These are phyloP conservation scores for Rhizopogon salebrosus DNA, from an alignment of 768 basidiomycete genomes.

Conservation along the genomic window DNA sequence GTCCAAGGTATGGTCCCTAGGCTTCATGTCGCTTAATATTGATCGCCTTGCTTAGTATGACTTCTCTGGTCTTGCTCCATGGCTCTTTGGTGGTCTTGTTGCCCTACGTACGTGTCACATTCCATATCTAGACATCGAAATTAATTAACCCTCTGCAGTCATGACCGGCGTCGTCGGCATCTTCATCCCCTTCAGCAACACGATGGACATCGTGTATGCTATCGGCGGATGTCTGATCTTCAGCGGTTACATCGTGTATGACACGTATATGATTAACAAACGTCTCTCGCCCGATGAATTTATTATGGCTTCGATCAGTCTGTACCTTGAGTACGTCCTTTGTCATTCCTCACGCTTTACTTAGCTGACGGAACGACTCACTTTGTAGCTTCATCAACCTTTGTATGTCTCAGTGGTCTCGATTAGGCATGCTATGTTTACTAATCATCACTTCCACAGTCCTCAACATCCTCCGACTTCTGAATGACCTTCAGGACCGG, in stretches of 20 bases:
- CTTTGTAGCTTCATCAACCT: conserved; percentile 74
- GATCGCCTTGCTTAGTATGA: conserved; percentile 58
- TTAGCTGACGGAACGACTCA: conserved; percentile 13
- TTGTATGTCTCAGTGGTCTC: conserved; percentile 44
- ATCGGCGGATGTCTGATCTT: conserved; percentile 77
- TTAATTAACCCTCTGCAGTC: conserved; percentile 33
- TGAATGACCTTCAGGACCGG: conserved; percentile 53
- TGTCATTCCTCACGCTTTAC: background rate
- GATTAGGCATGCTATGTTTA: background rate
- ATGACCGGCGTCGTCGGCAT: conserved; percentile 79
- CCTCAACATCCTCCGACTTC: conserved; percentile 78
- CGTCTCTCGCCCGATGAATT: conserved; percentile 89
- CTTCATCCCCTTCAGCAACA: conserved; percentile 82
- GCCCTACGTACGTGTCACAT: conserved; percentile 54
- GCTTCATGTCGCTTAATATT: background rate
- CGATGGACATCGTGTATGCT: conserved; percentile 78
- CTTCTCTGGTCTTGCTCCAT: conserved; percentile 89
- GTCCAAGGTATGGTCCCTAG: conserved; percentile 58
- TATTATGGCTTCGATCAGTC: conserved; percentile 83
- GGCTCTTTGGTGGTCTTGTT: conserved; percentile 80
- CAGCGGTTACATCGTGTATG: conserved; percentile 87
- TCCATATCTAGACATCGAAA: background rate
- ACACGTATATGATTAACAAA: conserved; percentile 87
- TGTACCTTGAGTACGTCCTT: conserved; percentile 84
- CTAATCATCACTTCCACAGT: conserved; percentile 36